Evolutionary conservation across 495 filamentous ascomycete species (phyloP).

Genomic region (Neurospora tetrasperma): DNA sequence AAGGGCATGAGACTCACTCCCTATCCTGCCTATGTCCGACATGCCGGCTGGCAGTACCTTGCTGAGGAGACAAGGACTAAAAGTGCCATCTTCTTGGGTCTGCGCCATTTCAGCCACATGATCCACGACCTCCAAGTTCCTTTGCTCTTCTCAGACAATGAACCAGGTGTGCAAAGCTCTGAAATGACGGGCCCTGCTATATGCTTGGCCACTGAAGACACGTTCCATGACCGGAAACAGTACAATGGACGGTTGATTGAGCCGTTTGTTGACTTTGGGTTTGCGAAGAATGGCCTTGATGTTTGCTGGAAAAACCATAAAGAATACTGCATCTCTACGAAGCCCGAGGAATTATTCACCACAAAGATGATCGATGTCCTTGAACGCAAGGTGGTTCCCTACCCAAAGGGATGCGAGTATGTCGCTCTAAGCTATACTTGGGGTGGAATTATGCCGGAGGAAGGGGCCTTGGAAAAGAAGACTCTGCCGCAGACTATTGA

Average conservation of each 20-base stretch:
- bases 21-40: conserved; percentile 3
- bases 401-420: conserved; percentile 9
- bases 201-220: not conserved
- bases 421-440: conserved; percentile 14
- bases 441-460: conserved; percentile 10
- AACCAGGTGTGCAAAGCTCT: not conserved
- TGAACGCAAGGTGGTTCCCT: conserved; percentile 7
- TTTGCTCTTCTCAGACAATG: not conserved
- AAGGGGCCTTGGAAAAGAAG: conserved; percentile 4
- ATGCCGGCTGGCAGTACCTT: conserved; percentile 5
- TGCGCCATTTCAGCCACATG: not conserved
- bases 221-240: not conserved
- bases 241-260: not conserved
- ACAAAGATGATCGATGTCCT: conserved; percentile 13
- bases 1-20: conserved; percentile 2
- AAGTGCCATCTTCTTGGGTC: not conserved
- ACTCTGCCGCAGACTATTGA: conserved; percentile 17
- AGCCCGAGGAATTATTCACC: not conserved
- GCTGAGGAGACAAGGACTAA: not conserved
- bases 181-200: conserved; percentile 8
- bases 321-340: not conserved
- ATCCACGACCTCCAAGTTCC: not conserved
- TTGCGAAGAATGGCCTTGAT: not conserved
- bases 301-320: conserved; percentile 3
- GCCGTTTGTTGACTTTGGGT: not conserved